Evolutionary conservation across 768 basidiomycete species (phyloP), one percentile per base, ranked within the genome.

Genomic region (Tephrocybe sp.): DNA sequence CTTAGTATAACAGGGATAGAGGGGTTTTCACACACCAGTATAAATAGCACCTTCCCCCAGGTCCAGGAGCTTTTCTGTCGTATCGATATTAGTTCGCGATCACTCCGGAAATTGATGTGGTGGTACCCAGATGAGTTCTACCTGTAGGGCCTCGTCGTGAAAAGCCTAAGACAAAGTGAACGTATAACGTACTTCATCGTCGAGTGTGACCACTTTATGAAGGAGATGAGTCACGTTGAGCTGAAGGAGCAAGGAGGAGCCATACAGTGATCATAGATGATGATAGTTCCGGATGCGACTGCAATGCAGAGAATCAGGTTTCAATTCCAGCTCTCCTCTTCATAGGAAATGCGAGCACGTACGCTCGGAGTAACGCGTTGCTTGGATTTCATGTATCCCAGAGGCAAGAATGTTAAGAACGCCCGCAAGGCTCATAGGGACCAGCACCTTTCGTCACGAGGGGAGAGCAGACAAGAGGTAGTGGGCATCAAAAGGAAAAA

Each of bases 121-220:
- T n/a, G 16, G 44, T 62, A 81, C 80, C 82, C 82, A 83, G 36
- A 84, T 79, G 30, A 82, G 63, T 36, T 76, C 69, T 36, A 81
- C 62, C 80, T 82, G 56, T 3, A 33, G 7, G 31, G 38, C 23
- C 30, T 47, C 42, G 51, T 36, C 31, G 38, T 34, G 54, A n/a
- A 56, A 30, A 22, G 35, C 42, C 12, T 5, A 10, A 12, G 14
- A 20, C 35, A 33, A 46, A 39, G 26, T 8, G 54, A 43, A 16
- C 32, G 19, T n/a, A 8, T 35, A 16, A 56, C 70, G 30, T 46
- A 80, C 80, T 73, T 82, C 82, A 33, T 74, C 68, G 48, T 75
- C 77, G 14, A 81, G 62, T 5, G 80, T 83, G 35, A 79, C 61
- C 33, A 77, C 80, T 82, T 56, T 6, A 39, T 7, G 44, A 34